These are phyloP conservation scores for Rubus parviflorus DNA, from an alignment of 306 rosid species.

Conservation along the genomic window DNA sequence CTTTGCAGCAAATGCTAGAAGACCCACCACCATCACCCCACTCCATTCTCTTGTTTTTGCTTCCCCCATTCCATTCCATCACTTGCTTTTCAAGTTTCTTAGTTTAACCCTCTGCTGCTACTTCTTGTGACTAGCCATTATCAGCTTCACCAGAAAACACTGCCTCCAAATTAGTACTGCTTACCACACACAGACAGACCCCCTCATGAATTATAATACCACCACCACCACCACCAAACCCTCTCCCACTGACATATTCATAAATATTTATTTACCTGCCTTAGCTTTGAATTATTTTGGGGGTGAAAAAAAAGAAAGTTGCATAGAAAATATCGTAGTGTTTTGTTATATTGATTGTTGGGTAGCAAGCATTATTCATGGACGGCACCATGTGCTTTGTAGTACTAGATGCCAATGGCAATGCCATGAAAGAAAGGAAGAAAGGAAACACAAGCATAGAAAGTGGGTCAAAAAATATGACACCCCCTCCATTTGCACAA, in stretches of 20 bases:
- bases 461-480: constrained; percentile 13
- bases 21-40: constrained; percentile 33
- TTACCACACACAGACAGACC: neutral
- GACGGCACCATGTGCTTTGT: constrained; percentile 27
- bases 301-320: neutral
- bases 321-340: constrained; percentile 11
- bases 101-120: constrained; percentile 25
- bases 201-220: constrained; percentile 15
- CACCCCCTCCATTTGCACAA: constrained; percentile 7
- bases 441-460: constrained; percentile 18
- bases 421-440: constrained; percentile 20
- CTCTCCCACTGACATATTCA: constrained; percentile 17
- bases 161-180: constrained; percentile 1
- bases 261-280: neutral
- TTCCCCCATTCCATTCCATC: constrained; percentile 23
- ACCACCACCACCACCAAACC: constrained; percentile 1
- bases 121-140: constrained; percentile 48
- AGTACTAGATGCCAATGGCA: constrained; percentile 15
- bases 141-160: constrained; percentile 16
- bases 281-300: neutral
- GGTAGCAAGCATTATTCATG: constrained; percentile 13
- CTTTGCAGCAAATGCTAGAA: constrained; percentile 34
- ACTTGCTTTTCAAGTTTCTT: constrained; percentile 9
- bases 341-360: constrained; percentile 24
- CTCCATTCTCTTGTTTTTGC: constrained; percentile 43